A percentile compares a stretch with the other conserved stretches of the same genome.
Evolutionary conservation across 345 rosid genomes (phyloP).

Genomic region (Balakata baccata): DNA sequence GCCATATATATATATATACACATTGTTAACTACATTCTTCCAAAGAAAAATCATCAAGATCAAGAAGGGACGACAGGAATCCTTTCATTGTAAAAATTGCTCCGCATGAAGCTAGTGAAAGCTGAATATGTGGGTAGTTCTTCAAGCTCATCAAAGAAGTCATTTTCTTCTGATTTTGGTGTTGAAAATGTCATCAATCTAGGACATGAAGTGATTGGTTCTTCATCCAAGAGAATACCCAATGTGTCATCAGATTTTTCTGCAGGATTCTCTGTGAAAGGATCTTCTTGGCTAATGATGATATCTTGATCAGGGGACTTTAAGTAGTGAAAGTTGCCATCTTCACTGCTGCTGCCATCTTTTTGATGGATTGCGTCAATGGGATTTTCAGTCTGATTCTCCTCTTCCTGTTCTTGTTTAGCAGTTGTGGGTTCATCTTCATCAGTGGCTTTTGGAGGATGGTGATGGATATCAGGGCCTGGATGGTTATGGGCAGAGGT

Average conservation of each 20-base stretch:
- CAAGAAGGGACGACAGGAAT: constrained; percentile 59
- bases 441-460: constrained; percentile 4
- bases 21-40: constrained; percentile 24
- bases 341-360: constrained; percentile 27
- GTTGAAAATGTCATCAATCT: constrained; percentile 27
- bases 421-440: constrained; percentile 11
- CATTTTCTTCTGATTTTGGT: constrained; percentile 46
- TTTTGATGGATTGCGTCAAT: constrained; percentile 17
- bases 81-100: constrained; percentile 52
- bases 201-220: constrained; percentile 38
- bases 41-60: constrained; percentile 19
- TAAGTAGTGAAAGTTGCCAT: constrained; percentile 42
- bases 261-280: constrained; percentile 21
- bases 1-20: constrained; percentile 14
- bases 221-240: constrained; percentile 44
- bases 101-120: constrained; percentile 42
- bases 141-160: constrained; percentile 74
- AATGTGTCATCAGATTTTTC: constrained; percentile 18
- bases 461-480: constrained; percentile 35
- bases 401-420: constrained; percentile 23
- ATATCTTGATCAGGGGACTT: constrained; percentile 33
- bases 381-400: constrained; percentile 15
- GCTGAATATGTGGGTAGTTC: constrained; percentile 52
- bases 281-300: constrained; percentile 38
- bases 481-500: constrained; percentile 67